These are phyloP conservation scores for Stephania japonica DNA, from an alignment of 164 flowering plant genomes.

Conservation along the genomic window DNA sequence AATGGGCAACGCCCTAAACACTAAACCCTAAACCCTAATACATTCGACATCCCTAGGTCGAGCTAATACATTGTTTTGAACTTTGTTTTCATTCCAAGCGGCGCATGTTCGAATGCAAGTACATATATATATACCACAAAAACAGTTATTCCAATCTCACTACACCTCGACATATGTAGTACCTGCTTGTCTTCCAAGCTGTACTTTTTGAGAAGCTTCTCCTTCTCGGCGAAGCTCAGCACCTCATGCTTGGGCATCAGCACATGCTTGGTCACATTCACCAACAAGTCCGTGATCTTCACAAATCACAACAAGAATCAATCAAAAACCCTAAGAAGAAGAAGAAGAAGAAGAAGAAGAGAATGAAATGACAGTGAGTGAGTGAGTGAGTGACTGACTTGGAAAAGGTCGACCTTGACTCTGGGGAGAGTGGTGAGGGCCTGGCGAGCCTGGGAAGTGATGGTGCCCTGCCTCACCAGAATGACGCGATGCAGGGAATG, in stretches of 20 bases:
- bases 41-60: too few species aligned
- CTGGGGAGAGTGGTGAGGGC: conserved; percentile 18
- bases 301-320: conserved; percentile 12
- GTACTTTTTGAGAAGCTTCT: conserved; percentile 53
- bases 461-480: conserved; percentile 28
- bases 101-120: not conserved
- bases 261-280: conserved; percentile 60
- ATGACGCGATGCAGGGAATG: conserved; percentile 22
- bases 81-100: not conserved
- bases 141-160: too few species aligned
- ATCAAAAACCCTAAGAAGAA: conserved; percentile 5
- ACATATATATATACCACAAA: too few species aligned
- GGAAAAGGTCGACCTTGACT: conserved; percentile 19
- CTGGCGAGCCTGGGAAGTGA: conserved; percentile 26
- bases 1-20: too few species aligned
- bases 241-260: conserved; percentile 78
- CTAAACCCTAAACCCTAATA: too few species aligned
- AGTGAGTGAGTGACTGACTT: conserved; percentile 8
- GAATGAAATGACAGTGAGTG: too few species aligned
- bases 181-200: conserved; percentile 85
- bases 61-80: too few species aligned
- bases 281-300: conserved; percentile 29
- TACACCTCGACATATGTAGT: not conserved
- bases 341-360: too few species aligned
- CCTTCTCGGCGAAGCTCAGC: conserved; percentile 55